Percentiles rank a stretch among this genome's conserved stretches.
Conservation (phyloP, 306 rosid genomes). For the Lotus japonicus region DNA sequence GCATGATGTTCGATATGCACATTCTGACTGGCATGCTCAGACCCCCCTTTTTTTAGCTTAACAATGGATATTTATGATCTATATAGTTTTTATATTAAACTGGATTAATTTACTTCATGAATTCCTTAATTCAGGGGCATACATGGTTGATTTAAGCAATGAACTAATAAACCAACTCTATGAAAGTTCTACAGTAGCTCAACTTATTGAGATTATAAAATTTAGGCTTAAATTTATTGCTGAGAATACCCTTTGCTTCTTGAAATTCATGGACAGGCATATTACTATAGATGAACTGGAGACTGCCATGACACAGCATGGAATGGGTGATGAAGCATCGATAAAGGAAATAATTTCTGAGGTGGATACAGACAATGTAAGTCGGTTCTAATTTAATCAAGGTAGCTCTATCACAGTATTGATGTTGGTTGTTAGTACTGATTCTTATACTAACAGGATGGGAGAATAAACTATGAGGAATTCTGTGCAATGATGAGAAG, state of each 20-base stretch:
- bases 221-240: no score
- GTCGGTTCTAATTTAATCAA: slow-evolving; percentile 21
- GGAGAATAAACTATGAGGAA: slow-evolving; percentile 81
- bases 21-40: not conserved
- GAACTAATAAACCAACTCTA: not conserved
- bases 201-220: not conserved
- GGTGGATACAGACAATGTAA: slow-evolving; percentile 91
- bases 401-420: not conserved
- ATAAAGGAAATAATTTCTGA: slow-evolving; percentile 88
- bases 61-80: not conserved
- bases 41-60: not conserved
- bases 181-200: not conserved
- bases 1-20: not conserved
- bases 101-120: not conserved
- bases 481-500: slow-evolving; percentile 97
- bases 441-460: slow-evolving; percentile 54
- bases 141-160: not conserved
- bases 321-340: slow-evolving; percentile 71
- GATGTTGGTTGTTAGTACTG: slow-evolving; percentile 1
- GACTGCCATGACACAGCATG: slow-evolving; percentile 84
- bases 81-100: not conserved
- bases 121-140: not conserved
- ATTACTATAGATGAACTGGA: slow-evolving; percentile 87
- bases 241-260: slow-evolving; percentile 5
- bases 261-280: slow-evolving; percentile 39